Conservation (phyloP, 2,329 filamentous ascomycete species). For the Elsinoe ampelina region DNA sequence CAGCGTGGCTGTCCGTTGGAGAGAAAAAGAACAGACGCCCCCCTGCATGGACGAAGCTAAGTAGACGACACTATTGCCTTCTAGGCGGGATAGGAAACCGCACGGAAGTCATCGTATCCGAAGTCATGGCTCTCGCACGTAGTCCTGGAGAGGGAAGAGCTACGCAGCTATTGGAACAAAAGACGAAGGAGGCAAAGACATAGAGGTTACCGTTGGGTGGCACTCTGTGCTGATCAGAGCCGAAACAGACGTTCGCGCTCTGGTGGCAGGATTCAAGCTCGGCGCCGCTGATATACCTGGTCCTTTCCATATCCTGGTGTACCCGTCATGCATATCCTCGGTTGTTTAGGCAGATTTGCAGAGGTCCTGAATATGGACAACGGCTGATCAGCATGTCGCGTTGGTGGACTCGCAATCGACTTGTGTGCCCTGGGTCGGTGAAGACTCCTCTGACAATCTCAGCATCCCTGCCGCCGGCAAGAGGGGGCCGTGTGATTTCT, state of each 20-base stretch:
- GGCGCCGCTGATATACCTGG: not conserved
- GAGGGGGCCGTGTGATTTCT: not conserved
- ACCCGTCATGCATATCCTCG: not conserved
- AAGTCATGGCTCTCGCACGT: not conserved
- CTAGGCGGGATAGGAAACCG: not conserved
- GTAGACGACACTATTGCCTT: conserved; percentile 3
- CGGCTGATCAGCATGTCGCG: not conserved
- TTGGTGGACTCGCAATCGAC: not conserved
- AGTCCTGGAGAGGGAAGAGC: not conserved
- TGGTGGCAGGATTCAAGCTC: not conserved
- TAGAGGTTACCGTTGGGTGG: not conserved
- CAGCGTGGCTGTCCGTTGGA: not conserved
- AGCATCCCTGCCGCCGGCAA: not conserved
- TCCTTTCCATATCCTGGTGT: not conserved
- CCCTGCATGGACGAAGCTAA: not conserved
- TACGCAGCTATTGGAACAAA: not conserved
- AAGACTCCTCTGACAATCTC: not conserved
- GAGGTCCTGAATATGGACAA: not conserved
- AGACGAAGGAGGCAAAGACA: not conserved
- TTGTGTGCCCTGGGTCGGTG: not conserved
- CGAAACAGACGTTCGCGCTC: conserved; percentile 7
- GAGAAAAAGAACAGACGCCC: not conserved
- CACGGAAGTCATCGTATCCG: not conserved
- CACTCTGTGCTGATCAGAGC: not conserved
- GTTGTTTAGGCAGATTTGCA: not conserved